These are phyloP conservation scores for Quercus dentata DNA, from an alignment of 306 rosid species.

Conservation along the genomic window DNA sequence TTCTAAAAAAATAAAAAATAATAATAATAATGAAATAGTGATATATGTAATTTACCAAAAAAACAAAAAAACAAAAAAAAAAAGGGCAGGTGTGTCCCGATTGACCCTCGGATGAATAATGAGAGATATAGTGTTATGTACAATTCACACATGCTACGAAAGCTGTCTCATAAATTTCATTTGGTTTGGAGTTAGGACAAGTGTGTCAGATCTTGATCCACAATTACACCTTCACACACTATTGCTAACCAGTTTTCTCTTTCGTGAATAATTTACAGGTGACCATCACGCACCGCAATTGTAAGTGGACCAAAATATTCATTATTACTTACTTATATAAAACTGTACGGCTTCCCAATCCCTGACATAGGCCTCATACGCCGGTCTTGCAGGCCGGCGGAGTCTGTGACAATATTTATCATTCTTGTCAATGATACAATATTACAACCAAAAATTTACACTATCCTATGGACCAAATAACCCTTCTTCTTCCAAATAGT, in stretches of 20 bases:
- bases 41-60: too few species aligned
- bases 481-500: conserved; percentile 11
- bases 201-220: too few species aligned
- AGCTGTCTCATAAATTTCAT: too few species aligned
- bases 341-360: conserved; percentile 19
- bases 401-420: conserved; percentile 36
- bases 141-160: too few species aligned
- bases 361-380: conserved; percentile 24
- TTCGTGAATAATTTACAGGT: not conserved
- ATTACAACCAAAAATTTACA: too few species aligned
- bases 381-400: conserved; percentile 42
- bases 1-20: too few species aligned
- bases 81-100: too few species aligned
- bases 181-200: too few species aligned
- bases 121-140: too few species aligned
- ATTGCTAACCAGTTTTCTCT: not conserved
- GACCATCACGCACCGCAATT: not conserved
- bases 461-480: not conserved
- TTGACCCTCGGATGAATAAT: too few species aligned
- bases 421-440: not conserved
- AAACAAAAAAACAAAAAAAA: too few species aligned
- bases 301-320: not conserved
- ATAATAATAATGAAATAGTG: rapidly evolving
- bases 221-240: too few species aligned
- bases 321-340: not conserved